These are phyloP conservation scores for Phyllostachys edulis DNA, from an alignment of 176 grass and related monocot genomes.

Conservation along the genomic window DNA sequence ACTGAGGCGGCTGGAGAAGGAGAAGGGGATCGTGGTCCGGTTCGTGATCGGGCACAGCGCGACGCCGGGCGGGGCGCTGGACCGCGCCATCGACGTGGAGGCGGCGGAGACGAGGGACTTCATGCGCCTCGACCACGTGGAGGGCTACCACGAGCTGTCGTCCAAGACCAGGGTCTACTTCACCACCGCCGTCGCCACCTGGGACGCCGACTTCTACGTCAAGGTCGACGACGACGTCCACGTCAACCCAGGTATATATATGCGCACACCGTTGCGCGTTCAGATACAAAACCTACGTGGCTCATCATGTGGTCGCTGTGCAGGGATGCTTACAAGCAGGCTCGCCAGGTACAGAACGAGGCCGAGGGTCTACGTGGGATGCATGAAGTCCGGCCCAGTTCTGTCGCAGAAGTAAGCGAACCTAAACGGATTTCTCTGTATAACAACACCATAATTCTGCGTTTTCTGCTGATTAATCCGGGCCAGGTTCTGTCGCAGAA, in stretches of 20 bases:
- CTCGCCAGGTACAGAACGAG: slow-evolving; percentile 43
- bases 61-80: slow-evolving; percentile 42
- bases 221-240: slow-evolving; percentile 89
- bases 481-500: slow-evolving; percentile 39
- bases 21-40: slow-evolving; percentile 65
- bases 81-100: slow-evolving; percentile 67
- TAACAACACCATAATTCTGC: background rate
- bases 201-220: slow-evolving; percentile 78
- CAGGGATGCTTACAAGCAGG: slow-evolving; percentile 51
- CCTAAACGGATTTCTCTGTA: background rate
- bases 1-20: slow-evolving; percentile 55
- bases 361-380: slow-evolving; percentile 72
- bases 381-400: slow-evolving; percentile 85
- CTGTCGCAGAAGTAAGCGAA: slow-evolving; percentile 64
- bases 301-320: background rate
- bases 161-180: slow-evolving; percentile 73
- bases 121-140: slow-evolving; percentile 73
- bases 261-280: too few relatives aligned
- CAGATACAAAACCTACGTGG: background rate
- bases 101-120: slow-evolving; percentile 54
- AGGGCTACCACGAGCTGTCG: slow-evolving; percentile 85
- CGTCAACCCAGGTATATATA: slow-evolving; percentile 57
- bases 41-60: slow-evolving; percentile 89
- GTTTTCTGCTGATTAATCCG: background rate
- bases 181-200: slow-evolving; percentile 58